phyloP scores from a whole-genome alignment of 1,284 basidiomycete genomes.

The Ganoderma lingzhi region DNA sequence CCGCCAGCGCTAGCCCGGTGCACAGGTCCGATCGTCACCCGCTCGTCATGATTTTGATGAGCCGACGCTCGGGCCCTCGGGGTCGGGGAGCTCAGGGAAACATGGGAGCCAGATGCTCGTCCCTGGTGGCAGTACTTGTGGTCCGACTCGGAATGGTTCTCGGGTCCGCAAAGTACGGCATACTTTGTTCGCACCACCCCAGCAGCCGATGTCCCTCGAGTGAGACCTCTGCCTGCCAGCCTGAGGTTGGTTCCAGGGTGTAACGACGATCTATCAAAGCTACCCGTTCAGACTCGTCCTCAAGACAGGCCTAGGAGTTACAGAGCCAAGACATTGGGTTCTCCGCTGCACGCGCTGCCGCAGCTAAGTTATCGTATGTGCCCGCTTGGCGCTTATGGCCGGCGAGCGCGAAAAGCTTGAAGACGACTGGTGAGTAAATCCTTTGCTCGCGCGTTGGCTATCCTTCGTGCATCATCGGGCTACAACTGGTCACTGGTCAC shows the following conservation, averaged over 20 bases:
- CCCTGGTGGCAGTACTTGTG: neutral
- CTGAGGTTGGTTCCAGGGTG: neutral
- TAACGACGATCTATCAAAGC: neutral
- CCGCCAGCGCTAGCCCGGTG: too few species aligned
- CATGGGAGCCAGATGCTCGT: neutral
- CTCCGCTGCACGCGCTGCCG: too few species aligned
- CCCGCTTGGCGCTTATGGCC: too few species aligned
- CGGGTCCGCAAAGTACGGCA: slow-evolving; percentile 3
- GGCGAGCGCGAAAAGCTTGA: too few species aligned
- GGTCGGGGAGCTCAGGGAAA: neutral
- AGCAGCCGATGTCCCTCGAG: neutral
- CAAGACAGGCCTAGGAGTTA: neutral
- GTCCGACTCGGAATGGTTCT: neutral
- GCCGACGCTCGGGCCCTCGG: neutral
- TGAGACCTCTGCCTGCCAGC: neutral
- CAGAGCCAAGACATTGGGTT: too few species aligned
- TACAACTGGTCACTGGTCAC: too few species aligned
- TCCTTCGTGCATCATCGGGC: too few species aligned
- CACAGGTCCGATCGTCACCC: neutral
- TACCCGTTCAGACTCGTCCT: neutral
- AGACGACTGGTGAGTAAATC: too few species aligned
- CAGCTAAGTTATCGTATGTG: too few species aligned
- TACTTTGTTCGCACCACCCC: neutral
- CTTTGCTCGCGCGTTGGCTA: too few species aligned
- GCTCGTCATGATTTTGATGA: neutral